Evolutionary conservation across 805 yeast species (phyloP), one percentile per base, ranked within the genome.

Genomic region (Pichia nakasei): DNA sequence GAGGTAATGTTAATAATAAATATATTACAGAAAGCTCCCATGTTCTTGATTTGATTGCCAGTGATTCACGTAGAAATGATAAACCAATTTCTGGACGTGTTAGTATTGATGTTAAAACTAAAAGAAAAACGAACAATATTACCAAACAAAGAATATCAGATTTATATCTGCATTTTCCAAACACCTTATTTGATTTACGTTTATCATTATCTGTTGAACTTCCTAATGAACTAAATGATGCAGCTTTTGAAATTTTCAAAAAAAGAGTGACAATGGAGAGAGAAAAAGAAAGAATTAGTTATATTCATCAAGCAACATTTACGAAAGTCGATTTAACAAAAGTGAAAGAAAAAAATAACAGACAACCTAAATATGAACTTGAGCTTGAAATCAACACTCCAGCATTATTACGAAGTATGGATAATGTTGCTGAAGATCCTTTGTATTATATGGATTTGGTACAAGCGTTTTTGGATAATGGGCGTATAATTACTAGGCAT

Each of bases 101-200:
- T 44, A 75, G 88, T 13, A 72, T 77, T 43, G 93, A 85, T 59
- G 67, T 75, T 38, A 70, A 70, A 42, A 84, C 93, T 0, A 80
- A 81, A 9, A 69, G 94, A 52, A 65, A 70, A 17, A 78, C 79
- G 41, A 79, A 78, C 27, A 81, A 81, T 36, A 83, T 88, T 42
- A 79, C 78, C 48, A 88, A 88, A 57, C 74, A 76, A 52, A 70
- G 91, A 43, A 65, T 87, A n/a, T 75, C 86, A 2, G 87, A 83
- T 57, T 61, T 89, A 44, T 72, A 76, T 54, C 68, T 88, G 19
- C 80, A 76, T 55, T 73, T 82, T 43, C 96, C 96, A 4, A 81
- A 84, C 50, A 76, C 84, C 27, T 70, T 79, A 61, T 81, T 80
- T 57, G 97, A 88, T 63, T 68, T 82, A 52, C 73, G 95, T 52